Evolutionary conservation across 352 stramenopile genomes (phyloP).

Genomic region (Globisporangium ultimum): DNA sequence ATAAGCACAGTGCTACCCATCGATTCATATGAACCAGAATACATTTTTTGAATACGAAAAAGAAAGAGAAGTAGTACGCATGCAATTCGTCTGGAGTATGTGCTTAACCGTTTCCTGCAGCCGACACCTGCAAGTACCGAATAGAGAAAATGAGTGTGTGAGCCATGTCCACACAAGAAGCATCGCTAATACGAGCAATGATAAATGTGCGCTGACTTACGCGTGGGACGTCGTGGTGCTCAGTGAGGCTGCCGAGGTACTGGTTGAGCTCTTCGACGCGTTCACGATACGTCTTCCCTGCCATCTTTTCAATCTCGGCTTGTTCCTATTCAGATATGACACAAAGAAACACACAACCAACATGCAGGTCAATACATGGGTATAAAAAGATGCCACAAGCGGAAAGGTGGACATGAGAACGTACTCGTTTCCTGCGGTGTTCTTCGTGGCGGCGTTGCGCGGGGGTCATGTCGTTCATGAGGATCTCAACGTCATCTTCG

Average conservation of each 20-base stretch:
- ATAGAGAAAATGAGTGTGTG: not conserved
- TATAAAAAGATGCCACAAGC: not conserved
- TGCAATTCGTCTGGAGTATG: not conserved
- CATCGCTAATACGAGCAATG: not conserved
- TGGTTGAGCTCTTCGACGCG: conserved; percentile 97
- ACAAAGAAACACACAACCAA: not conserved
- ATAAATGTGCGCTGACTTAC: conserved; percentile 39
- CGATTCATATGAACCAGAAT: conserved; percentile 1
- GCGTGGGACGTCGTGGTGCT: conserved; percentile 98
- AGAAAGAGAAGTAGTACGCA: not conserved
- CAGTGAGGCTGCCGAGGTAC: conserved; percentile 93
- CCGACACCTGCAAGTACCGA: conserved; percentile 50
- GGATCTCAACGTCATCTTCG: conserved; percentile 21
- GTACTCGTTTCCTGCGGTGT: conserved; percentile 75
- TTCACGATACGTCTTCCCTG: conserved; percentile 87
- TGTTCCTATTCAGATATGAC: conserved; percentile 47
- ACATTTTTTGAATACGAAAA: conserved; percentile 5
- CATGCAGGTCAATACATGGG: not conserved
- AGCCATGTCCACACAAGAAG: not conserved
- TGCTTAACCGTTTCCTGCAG: conserved; percentile 88
- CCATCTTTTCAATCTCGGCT: conserved; percentile 84
- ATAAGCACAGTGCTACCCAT: not conserved
- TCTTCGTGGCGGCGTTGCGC: conserved; percentile 77
- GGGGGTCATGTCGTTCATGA: conserved; percentile 57
- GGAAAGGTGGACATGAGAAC: conserved; percentile 9